Percentiles rank a stretch among this genome's conserved stretches.
These are phyloP conservation scores for Coemansia reversa DNA, from an alignment of 192 early-diverging fungal genomes.

Conservation along the genomic window DNA sequence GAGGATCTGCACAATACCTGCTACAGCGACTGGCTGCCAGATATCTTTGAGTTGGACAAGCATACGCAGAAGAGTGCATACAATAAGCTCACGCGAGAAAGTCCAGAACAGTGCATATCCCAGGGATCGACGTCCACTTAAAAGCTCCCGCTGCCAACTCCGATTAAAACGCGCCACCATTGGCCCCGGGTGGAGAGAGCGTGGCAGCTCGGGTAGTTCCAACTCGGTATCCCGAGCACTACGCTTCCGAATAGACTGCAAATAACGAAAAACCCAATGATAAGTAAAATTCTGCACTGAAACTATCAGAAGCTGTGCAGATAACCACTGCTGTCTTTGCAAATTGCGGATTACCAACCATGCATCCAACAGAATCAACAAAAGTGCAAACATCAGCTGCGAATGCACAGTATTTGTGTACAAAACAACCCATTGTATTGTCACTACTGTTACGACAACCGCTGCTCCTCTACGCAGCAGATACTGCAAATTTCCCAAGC, in stretches of 20 bases:
- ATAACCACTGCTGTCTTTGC: neutral
- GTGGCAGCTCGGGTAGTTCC: slow-evolving; percentile 3
- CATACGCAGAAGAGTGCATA: slow-evolving; percentile 23
- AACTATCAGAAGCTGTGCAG: neutral
- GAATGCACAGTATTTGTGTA: neutral
- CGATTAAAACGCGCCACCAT: slow-evolving; percentile 1
- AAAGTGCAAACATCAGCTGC: neutral
- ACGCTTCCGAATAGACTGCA: slow-evolving; percentile 1
- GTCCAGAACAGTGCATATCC: slow-evolving; percentile 12
- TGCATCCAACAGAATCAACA: neutral
- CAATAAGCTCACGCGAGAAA: slow-evolving; percentile 17
- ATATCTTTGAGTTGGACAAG: slow-evolving; percentile 24
- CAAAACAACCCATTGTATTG: neutral
- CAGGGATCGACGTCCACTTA: slow-evolving; percentile 4
- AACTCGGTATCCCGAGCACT: neutral
- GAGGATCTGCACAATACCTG: slow-evolving; percentile 25
- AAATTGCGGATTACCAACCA: neutral
- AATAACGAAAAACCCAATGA: slow-evolving; percentile 28
- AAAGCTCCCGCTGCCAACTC: slow-evolving; percentile 15
- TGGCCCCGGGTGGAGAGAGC: slow-evolving; percentile 1
- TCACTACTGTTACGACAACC: neutral
- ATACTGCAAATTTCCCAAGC: neutral
- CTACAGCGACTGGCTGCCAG: slow-evolving; percentile 14
- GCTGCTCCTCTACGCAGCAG: neutral
- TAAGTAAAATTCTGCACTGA: slow-evolving; percentile 33